Percentiles rank a stretch among this genome's conserved stretches.
Conservation (phyloP, 495 filamentous ascomycete species). For the Neurospora sp. region DNA sequence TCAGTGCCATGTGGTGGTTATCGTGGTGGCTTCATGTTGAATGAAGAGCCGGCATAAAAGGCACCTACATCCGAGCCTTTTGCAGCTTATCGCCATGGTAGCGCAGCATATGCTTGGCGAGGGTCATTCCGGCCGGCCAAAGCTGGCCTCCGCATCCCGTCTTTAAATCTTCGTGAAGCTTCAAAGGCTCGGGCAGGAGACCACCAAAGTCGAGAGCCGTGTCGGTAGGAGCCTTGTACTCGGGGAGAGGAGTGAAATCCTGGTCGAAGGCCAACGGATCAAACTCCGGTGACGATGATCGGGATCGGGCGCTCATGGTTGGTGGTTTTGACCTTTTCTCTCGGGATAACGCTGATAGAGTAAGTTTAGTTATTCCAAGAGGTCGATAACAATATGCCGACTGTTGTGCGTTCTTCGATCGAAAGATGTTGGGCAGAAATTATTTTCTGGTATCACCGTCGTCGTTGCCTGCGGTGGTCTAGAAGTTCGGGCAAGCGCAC, state of each 20-base stretch:
- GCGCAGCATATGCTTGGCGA: slow-evolving; percentile 73
- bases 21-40: not conserved
- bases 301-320: slow-evolving; percentile 2
- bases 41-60: slow-evolving; percentile 1
- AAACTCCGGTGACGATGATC: slow-evolving; percentile 30
- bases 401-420: not conserved
- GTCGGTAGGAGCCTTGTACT: slow-evolving; percentile 52
- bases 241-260: slow-evolving; percentile 53
- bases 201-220: slow-evolving; percentile 62
- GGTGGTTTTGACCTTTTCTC: not conserved
- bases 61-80: slow-evolving; percentile 64
- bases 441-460: not conserved
- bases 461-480: not conserved
- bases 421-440: not conserved
- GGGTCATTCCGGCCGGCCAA: slow-evolving; percentile 87
- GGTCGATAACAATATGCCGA: not conserved
- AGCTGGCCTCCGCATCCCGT: slow-evolving; percentile 85
- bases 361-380: not conserved
- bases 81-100: slow-evolving; percentile 50
- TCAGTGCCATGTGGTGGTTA: slow-evolving; percentile 4
- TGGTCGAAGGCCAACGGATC: slow-evolving; percentile 50
- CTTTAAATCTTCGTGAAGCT: slow-evolving; percentile 71
- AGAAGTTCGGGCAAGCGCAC: not conserved
- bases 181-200: slow-evolving; percentile 55
- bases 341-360: not conserved